Percentiles rank a stretch among this genome's conserved stretches.
phyloP scores from a whole-genome alignment of 805 yeast species.

The Candida sakaeoensis region DNA sequence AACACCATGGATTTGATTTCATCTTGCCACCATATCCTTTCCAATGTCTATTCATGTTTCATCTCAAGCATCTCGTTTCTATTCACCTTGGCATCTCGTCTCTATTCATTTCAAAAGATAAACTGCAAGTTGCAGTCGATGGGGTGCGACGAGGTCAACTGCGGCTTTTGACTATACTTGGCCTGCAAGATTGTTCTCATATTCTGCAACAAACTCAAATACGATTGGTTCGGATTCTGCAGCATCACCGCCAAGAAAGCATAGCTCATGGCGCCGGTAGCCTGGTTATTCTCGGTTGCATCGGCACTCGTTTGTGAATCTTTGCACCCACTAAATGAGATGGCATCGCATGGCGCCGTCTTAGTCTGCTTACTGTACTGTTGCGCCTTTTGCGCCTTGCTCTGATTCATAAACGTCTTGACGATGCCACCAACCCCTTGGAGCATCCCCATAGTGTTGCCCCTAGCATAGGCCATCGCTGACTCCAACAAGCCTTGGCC shows the following conservation, averaged over 20 bases:
- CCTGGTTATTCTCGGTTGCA: constrained; percentile 63
- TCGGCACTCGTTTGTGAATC: constrained; percentile 81
- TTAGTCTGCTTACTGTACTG: constrained; percentile 51
- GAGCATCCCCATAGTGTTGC: constrained; percentile 46
- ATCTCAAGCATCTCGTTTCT: no score
- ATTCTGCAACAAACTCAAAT: constrained; percentile 63
- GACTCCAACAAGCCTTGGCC: constrained; percentile 63
- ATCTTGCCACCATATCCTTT: no score
- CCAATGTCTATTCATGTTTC: no score
- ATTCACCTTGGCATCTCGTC: no score
- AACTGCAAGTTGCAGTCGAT: constrained; percentile 52
- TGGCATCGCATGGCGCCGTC: constrained; percentile 72
- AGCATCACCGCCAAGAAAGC: constrained; percentile 66
- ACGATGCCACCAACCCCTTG: constrained; percentile 31
- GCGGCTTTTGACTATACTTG: constrained; percentile 80
- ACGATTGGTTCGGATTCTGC: constrained; percentile 62
- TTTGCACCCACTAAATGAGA: constrained; percentile 76
- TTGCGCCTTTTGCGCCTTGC: constrained; percentile 17
- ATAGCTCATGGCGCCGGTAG: constrained; percentile 84
- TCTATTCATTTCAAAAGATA: constrained; percentile 26
- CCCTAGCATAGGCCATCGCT: constrained; percentile 55
- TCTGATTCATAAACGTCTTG: constrained; percentile 19
- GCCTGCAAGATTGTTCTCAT: constrained; percentile 60
- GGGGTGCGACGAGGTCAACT: constrained; percentile 78
- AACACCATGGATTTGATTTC: no score